Conservation (phyloP, 805 yeast species). For the Starmerella vaccinii region DNA sequence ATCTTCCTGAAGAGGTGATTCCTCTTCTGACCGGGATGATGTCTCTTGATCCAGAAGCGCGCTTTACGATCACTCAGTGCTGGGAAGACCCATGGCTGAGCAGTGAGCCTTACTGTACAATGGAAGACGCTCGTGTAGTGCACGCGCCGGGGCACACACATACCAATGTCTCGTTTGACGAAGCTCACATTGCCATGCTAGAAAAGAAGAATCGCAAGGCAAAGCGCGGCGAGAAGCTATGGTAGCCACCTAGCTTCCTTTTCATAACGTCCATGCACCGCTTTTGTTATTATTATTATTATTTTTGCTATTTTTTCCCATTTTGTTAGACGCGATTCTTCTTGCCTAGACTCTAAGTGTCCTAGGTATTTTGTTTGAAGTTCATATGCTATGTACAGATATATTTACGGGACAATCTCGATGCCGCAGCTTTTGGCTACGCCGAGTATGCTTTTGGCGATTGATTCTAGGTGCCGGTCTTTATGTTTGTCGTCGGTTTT, state of each 20-base stretch:
- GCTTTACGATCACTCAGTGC: slow-evolving; percentile 52
- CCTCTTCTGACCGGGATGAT: slow-evolving; percentile 59
- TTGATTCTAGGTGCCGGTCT: slow-evolving; percentile 56
- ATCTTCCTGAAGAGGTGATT: slow-evolving; percentile 61
- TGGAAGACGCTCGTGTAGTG: slow-evolving; percentile 28
- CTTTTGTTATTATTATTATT: not conserved
- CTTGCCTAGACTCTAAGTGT: too few species aligned
- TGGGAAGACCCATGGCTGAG: slow-evolving; percentile 48
- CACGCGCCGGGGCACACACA: slow-evolving; percentile 60
- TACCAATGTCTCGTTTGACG: slow-evolving; percentile 82
- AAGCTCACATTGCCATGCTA: slow-evolving; percentile 88
- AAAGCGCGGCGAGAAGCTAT: slow-evolving; percentile 44
- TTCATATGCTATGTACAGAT: slow-evolving; percentile 4
- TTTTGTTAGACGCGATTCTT: not conserved
- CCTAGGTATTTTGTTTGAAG: not conserved
- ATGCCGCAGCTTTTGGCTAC: slow-evolving; percentile 89
- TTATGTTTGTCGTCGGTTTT: slow-evolving; percentile 72
- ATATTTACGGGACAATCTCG: slow-evolving; percentile 52
- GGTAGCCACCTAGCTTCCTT: slow-evolving; percentile 24
- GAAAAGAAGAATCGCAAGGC: slow-evolving; percentile 53
- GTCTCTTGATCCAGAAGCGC: slow-evolving; percentile 45
- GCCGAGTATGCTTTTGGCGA: slow-evolving; percentile 72
- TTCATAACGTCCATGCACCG: not conserved
- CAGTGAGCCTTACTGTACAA: slow-evolving; percentile 60
- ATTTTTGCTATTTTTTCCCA: not conserved